phyloP scores from a whole-genome alignment of 2,329 filamentous ascomycete species.

The Lachnellula subtilissima region DNA sequence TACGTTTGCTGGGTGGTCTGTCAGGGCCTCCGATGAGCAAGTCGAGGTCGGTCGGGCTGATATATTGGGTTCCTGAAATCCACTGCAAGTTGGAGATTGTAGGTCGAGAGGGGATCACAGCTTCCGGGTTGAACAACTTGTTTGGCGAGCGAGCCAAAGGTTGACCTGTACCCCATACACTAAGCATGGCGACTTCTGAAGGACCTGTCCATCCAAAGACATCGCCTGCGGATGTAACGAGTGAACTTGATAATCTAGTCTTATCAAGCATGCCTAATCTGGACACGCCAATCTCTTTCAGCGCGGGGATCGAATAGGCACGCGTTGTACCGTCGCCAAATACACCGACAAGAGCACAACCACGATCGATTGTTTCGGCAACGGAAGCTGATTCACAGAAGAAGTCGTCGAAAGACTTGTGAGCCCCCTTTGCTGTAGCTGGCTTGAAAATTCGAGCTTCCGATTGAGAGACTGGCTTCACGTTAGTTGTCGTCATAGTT shows the following conservation, averaged over 20 bases:
- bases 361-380: slow-evolving; percentile 67
- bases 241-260: slow-evolving; percentile 62
- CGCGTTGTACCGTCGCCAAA: slow-evolving; percentile 79
- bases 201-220: slow-evolving; percentile 86
- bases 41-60: slow-evolving; percentile 83
- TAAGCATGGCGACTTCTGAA: slow-evolving; percentile 76
- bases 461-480: slow-evolving; percentile 48
- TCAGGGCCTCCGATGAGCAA: slow-evolving; percentile 84
- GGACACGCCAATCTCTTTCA: slow-evolving; percentile 75
- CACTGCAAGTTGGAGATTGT: slow-evolving; percentile 95
- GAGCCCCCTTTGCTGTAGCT: slow-evolving; percentile 79
- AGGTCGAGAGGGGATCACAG: slow-evolving; percentile 70
- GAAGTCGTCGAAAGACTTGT: slow-evolving; percentile 77
- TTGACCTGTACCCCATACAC: slow-evolving; percentile 75
- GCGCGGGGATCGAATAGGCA: slow-evolving; percentile 78
- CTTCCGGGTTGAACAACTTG: slow-evolving; percentile 71
- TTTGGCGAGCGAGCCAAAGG: slow-evolving; percentile 61
- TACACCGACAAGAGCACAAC: slow-evolving; percentile 74
- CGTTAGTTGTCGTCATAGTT: slow-evolving; percentile 9
- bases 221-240: slow-evolving; percentile 73
- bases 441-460: slow-evolving; percentile 88
- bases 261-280: slow-evolving; percentile 68
- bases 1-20: slow-evolving; percentile 81
- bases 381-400: slow-evolving; percentile 79
- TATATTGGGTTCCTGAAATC: slow-evolving; percentile 90